A percentile compares a stretch with the other conserved stretches of the same genome.
These are phyloP conservation scores for Aspergillus avenaceus DNA, from an alignment of 495 filamentous ascomycete species.

Conservation along the genomic window DNA sequence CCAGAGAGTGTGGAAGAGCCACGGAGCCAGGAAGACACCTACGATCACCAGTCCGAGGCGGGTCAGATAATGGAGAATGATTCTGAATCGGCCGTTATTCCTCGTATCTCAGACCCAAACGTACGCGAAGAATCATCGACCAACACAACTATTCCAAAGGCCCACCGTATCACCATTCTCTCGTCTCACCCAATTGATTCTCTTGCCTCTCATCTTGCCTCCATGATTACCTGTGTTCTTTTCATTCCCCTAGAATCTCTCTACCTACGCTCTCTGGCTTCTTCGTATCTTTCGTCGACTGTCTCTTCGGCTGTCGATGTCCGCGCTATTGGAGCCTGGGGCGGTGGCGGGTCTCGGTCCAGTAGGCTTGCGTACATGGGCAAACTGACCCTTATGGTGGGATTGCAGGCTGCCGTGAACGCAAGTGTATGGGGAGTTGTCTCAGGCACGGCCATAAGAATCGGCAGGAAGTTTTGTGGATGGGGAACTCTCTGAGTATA, in stretches of 20 bases:
- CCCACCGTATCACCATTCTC: constrained; percentile 48
- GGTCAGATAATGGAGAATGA: constrained; percentile 9
- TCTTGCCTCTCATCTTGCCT: constrained; percentile 41
- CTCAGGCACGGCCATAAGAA: constrained; percentile 38
- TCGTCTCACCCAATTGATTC: constrained; percentile 44
- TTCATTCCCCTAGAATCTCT: constrained; percentile 47
- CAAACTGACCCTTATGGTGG: constrained; percentile 42
- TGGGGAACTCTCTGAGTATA: constrained; percentile 40
- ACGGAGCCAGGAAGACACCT: constrained; percentile 20
- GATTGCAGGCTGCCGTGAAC: constrained; percentile 41
- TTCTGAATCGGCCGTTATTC: constrained; percentile 11
- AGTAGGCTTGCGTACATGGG: constrained; percentile 37
- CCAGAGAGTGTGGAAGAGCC: constrained; percentile 37
- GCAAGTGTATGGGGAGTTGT: constrained; percentile 42
- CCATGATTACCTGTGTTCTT: constrained; percentile 36
- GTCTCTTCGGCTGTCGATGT: constrained; percentile 26
- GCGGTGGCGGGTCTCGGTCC: constrained; percentile 36
- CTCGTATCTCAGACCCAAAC: constrained; percentile 14
- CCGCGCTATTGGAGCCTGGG: constrained; percentile 33
- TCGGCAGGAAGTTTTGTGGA: constrained; percentile 42
- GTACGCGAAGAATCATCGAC: constrained; percentile 9
- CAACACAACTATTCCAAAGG: constrained; percentile 5
- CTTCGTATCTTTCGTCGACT: constrained; percentile 33
- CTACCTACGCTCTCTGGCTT: constrained; percentile 42
- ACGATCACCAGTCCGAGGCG: constrained; percentile 8